These are phyloP conservation scores for Rhodotorula diobovata DNA, from an alignment of 768 basidiomycete genomes.

Conservation along the genomic window DNA sequence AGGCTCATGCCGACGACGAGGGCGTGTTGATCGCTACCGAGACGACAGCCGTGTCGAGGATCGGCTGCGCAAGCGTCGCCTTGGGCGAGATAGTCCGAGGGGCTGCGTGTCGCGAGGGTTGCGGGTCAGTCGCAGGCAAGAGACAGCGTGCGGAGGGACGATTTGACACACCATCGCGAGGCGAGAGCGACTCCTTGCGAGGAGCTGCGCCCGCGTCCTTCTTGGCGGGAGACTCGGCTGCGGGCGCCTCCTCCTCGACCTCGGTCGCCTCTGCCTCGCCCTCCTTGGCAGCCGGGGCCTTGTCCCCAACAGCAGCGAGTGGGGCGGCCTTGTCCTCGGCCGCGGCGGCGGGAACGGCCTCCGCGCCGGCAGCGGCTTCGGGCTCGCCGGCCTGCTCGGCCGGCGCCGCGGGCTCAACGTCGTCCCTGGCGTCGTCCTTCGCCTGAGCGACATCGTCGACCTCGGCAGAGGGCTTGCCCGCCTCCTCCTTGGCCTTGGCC, in stretches of 20 bases:
- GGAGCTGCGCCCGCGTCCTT: neutral
- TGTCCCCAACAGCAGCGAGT: neutral
- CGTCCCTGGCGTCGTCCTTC: neutral
- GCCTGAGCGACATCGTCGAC: neutral
- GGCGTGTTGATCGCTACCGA: neutral
- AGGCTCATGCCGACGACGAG: neutral
- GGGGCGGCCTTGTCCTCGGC: conserved; percentile 13
- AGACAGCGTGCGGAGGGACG: neutral
- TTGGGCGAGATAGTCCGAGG: conserved; percentile 18
- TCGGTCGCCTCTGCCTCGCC: neutral
- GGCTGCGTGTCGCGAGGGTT: neutral
- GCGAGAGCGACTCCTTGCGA: conserved; percentile 2
- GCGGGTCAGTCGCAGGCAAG: neutral
- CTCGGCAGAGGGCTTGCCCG: neutral
- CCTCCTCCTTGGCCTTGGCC: neutral
- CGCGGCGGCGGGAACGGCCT: neutral
- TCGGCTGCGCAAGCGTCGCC: conserved; percentile 13
- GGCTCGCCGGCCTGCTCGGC: conserved; percentile 45
- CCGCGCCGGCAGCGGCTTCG: conserved; percentile 48
- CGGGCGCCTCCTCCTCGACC: neutral
- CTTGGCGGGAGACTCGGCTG: neutral
- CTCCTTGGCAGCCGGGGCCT: neutral
- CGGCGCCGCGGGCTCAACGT: conserved; percentile 39
- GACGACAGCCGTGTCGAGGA: conserved; percentile 19
- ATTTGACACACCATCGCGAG: neutral